Conservation (phyloP, 2,329 filamentous ascomycete species). For the Cladosporium sp. region DNA sequence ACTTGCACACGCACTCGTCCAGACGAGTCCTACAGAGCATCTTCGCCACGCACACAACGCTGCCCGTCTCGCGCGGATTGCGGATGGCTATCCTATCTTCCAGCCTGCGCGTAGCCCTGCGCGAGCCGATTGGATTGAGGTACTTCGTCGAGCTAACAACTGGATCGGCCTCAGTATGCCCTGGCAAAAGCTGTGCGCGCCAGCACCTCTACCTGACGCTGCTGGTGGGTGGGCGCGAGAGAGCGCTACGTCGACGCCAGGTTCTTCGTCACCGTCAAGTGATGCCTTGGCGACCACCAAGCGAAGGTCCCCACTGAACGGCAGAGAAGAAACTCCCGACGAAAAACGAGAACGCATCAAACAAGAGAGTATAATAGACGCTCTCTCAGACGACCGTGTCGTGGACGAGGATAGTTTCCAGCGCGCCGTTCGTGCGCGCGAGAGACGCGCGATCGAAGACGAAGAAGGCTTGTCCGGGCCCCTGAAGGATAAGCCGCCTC, state of each 20-base stretch:
- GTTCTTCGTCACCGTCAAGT: slow-evolving; percentile 14
- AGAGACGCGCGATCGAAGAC: slow-evolving; percentile 57
- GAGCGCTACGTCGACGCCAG: not conserved
- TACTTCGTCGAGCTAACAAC: slow-evolving; percentile 66
- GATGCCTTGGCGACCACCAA: not conserved
- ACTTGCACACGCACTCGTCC: slow-evolving; percentile 70
- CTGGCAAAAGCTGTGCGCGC: slow-evolving; percentile 70
- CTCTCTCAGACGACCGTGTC: slow-evolving; percentile 66
- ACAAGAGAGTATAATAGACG: slow-evolving; percentile 65
- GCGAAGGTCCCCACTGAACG: slow-evolving; percentile 1
- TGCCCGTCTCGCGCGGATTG: slow-evolving; percentile 70
- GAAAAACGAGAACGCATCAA: slow-evolving; percentile 61
- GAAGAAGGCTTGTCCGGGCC: slow-evolving; percentile 47
- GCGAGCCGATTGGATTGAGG: slow-evolving; percentile 77
- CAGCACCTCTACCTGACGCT: slow-evolving; percentile 44
- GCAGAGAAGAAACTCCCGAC: slow-evolving; percentile 47
- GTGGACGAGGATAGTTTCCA: slow-evolving; percentile 67
- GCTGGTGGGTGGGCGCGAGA: slow-evolving; percentile 37
- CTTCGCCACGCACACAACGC: slow-evolving; percentile 80
- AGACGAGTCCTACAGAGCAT: slow-evolving; percentile 76
- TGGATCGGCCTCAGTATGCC: slow-evolving; percentile 65
- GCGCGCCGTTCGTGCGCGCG: slow-evolving; percentile 61
- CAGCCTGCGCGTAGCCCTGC: slow-evolving; percentile 70
- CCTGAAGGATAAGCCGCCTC: slow-evolving; percentile 31
- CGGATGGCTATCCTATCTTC: slow-evolving; percentile 79